Evolutionary conservation across 1,139 yeast species (phyloP).

Genomic region (Suhomyces bokatorum): DNA sequence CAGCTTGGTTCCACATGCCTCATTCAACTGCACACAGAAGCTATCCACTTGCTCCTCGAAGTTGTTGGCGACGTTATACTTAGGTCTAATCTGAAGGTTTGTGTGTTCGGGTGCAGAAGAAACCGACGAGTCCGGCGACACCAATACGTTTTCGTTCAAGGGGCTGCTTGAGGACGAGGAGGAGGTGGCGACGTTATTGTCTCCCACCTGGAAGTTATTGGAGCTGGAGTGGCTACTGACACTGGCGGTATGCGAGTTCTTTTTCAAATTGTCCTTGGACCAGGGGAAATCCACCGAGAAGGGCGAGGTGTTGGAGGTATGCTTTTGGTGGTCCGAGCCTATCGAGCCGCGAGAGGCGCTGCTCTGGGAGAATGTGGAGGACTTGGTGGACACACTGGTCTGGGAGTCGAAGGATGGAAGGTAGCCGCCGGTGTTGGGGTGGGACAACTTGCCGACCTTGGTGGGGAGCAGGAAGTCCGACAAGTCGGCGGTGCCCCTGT

Average conservation of each 20-base stretch:
- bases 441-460: conserved; percentile 34
- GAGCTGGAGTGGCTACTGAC: conserved; percentile 9
- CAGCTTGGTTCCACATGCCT: conserved; percentile 82
- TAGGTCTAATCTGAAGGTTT: conserved; percentile 14
- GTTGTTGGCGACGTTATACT: conserved; percentile 19
- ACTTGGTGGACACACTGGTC: conserved; percentile 17
- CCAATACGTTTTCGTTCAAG: conserved; percentile 39
- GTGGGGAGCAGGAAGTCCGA: conserved; percentile 38
- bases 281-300: conserved; percentile 38
- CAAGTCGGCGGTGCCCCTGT: conserved; percentile 49
- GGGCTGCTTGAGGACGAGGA: conserved; percentile 39
- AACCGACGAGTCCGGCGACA: conserved; percentile 38
- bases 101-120: conserved; percentile 13
- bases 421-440: conserved; percentile 25
- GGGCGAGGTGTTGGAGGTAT: conserved; percentile 5
- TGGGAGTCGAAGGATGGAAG: conserved; percentile 20
- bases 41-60: conserved; percentile 52
- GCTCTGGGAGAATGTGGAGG: conserved; percentile 6
- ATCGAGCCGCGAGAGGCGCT: conserved; percentile 3
- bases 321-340: conserved; percentile 1
- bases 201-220: conserved; percentile 22
- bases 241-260: conserved; percentile 5
- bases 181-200: conserved; percentile 37
- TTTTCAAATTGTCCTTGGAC: conserved; percentile 28
- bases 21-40: conserved; percentile 72